Evolutionary conservation across 1,139 yeast genomes (phyloP).

Genomic region (Zygosaccharomyces sapae): DNA sequence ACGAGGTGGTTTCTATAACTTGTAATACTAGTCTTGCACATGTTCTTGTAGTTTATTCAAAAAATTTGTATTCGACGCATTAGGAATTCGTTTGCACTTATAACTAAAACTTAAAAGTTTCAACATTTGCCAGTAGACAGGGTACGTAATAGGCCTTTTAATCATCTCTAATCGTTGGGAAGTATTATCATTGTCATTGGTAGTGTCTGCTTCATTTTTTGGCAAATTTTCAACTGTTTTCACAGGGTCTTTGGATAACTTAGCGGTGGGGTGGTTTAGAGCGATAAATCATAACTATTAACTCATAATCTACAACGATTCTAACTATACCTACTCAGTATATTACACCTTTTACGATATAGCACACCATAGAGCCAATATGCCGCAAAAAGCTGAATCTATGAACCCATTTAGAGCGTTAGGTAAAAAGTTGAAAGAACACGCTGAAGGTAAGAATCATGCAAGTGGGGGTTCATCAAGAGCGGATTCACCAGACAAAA

Average conservation of each 20-base stretch:
- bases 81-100: background rate
- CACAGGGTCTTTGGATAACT: background rate
- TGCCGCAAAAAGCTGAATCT: conserved; percentile 12
- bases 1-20: background rate
- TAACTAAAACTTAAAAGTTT: background rate
- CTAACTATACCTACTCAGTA: background rate
- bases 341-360: background rate
- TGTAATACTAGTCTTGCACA: background rate
- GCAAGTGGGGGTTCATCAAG: conserved; percentile 7
- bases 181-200: background rate
- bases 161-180: background rate
- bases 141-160: background rate
- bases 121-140: background rate
- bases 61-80: background rate
- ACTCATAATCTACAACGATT: background rate
- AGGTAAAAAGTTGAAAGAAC: conserved; percentile 22
- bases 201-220: background rate
- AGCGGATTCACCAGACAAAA: conserved; percentile 12
- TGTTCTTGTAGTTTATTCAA: background rate
- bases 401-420: conserved; percentile 20
- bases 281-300: background rate
- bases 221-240: background rate
- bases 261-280: background rate
- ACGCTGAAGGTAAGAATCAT: conserved; percentile 8
- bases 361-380: conserved; percentile 6